Evolutionary conservation across 2,329 filamentous ascomycete genomes (phyloP).

Genomic region (Cryphonectria radicalis): DNA sequence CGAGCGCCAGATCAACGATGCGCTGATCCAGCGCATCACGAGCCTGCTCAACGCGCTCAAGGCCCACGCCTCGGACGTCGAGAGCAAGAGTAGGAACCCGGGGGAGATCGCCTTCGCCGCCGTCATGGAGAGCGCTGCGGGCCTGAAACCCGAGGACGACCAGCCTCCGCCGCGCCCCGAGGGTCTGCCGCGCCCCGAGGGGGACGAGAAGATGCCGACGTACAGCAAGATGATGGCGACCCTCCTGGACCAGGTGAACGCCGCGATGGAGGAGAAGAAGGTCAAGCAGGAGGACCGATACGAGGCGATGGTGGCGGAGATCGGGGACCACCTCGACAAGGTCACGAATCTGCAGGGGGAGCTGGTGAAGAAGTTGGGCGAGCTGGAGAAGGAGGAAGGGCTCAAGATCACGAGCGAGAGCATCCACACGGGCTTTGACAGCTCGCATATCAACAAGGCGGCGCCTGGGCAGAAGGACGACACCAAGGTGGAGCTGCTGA

Average conservation of each 20-base stretch:
- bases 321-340: constrained; percentile 76
- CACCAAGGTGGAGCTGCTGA: constrained; percentile 72
- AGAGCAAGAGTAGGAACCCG: constrained; percentile 60
- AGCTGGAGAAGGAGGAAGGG: constrained; percentile 82
- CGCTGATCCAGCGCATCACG: constrained; percentile 82
- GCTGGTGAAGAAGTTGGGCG: constrained; percentile 71
- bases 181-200: constrained; percentile 74
- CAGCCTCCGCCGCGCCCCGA: constrained; percentile 75
- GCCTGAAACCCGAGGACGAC: constrained; percentile 71
- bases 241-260: constrained; percentile 91
- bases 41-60: constrained; percentile 75
- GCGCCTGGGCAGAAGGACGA: constrained; percentile 50
- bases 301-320: constrained; percentile 76
- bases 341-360: constrained; percentile 79
- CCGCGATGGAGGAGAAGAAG: constrained; percentile 77
- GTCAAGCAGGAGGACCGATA: constrained; percentile 67
- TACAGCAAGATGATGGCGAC: constrained; percentile 99
- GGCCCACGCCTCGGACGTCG: constrained; percentile 70
- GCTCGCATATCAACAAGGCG: constrained; percentile 75
- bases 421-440: constrained; percentile 88
- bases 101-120: constrained; percentile 88
- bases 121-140: constrained; percentile 78
- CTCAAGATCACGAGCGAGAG: constrained; percentile 93
- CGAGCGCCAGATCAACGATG: constrained; percentile 91
- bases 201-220: constrained; percentile 69